A percentile compares a stretch with the other conserved stretches of the same genome.
Conservation (phyloP, 768 basidiomycete species). For the Collybiopsis luxurians region DNA sequence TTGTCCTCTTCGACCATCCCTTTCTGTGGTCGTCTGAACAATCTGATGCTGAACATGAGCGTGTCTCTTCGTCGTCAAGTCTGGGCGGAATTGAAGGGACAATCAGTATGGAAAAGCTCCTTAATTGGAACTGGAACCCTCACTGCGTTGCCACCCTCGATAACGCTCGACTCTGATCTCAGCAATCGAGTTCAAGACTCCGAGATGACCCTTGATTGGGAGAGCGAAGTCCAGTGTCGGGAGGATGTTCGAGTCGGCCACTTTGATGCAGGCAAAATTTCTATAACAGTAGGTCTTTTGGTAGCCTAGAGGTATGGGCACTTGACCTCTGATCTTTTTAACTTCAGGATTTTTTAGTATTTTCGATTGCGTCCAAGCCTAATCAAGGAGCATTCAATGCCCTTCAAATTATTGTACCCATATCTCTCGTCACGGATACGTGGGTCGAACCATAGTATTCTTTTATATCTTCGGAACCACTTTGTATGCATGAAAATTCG, state of each 20-base stretch:
- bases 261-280: constrained; percentile 4
- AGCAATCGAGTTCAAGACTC: background rate
- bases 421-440: constrained; percentile 7
- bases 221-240: constrained; percentile 1
- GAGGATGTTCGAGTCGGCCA: constrained; percentile 1
- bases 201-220: constrained; percentile 7
- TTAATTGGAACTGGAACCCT: background rate
- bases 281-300: background rate
- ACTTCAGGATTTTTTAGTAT: constrained; percentile 3
- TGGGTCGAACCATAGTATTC: constrained; percentile 7
- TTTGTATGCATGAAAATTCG: no score
- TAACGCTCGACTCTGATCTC: background rate
- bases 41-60: background rate
- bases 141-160: background rate
- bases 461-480: no score
- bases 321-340: background rate
- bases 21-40: background rate
- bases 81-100: constrained; percentile 1
- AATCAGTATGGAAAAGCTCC: background rate
- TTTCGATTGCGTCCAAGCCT: background rate
- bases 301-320: no score
- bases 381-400: background rate
- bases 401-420: constrained; percentile 3
- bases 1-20: no score
- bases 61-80: constrained; percentile 5